Evolutionary conservation across 495 filamentous ascomycete genomes (phyloP).

Genomic region (Hyaloscypha bicolor): DNA sequence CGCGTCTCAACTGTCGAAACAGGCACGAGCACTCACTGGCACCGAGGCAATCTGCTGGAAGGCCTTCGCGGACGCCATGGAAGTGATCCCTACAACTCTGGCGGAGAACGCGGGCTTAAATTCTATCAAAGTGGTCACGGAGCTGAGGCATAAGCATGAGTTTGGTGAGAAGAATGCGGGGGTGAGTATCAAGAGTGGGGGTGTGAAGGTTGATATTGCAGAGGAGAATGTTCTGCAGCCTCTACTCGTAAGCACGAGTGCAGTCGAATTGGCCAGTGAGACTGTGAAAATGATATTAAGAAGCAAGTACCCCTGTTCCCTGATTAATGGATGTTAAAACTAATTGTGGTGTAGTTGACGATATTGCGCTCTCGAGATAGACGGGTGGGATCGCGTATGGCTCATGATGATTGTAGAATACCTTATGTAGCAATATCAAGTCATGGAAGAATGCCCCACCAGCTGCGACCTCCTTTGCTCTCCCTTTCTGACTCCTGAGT

Average conservation of each 20-base stretch:
- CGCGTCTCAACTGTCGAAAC: conserved; percentile 75
- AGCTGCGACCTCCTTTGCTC: too few species aligned
- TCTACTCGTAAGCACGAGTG: conserved; percentile 92
- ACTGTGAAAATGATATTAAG: conserved; percentile 86
- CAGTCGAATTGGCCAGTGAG: conserved; percentile 94
- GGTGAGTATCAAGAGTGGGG: conserved; percentile 94
- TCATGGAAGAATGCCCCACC: neutral
- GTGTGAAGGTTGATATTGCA: conserved; percentile 90
- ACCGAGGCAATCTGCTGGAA: conserved; percentile 99
- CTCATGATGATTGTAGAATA: conserved; percentile 23
- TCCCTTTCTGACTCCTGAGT: neutral
- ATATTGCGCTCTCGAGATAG: conserved; percentile 30
- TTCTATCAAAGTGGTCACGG: conserved; percentile 98
- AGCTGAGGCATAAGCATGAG: conserved; percentile 89
- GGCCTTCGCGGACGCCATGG: conserved; percentile 95
- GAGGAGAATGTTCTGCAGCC: conserved; percentile 99
- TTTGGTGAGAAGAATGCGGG: conserved; percentile 94
- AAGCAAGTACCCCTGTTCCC: conserved; percentile 6
- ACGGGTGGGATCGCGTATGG: conserved; percentile 5
- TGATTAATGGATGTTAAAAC: neutral
- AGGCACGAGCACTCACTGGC: conserved; percentile 79
- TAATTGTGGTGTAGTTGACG: conserved; percentile 21
- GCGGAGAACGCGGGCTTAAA: conserved; percentile 97
- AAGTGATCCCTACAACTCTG: conserved; percentile 94
- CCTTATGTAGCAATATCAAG: conserved; percentile 20